Evolutionary conservation across 1,139 yeast genomes (phyloP).

Genomic region (Geotrichum cucujoidarum): DNA sequence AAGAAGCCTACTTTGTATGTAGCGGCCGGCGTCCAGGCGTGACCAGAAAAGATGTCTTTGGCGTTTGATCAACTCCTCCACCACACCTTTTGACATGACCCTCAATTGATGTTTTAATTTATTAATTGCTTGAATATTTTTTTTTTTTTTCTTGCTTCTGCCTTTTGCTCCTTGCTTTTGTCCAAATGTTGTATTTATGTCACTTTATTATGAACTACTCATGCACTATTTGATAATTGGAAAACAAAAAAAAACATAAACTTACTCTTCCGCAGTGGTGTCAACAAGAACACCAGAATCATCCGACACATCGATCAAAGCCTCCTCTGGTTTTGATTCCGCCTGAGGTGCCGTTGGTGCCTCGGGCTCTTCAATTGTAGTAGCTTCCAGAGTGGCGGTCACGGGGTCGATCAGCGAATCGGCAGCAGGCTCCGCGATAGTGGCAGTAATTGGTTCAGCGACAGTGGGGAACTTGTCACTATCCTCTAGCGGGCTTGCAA

Average conservation of each 20-base stretch:
- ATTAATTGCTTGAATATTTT: not conserved
- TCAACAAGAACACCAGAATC: constrained; percentile 18
- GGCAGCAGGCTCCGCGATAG: too few relatives aligned
- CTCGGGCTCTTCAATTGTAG: too few relatives aligned
- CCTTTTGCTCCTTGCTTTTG: not conserved
- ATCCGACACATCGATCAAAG: constrained; percentile 27
- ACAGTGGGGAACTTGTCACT: constrained; percentile 33
- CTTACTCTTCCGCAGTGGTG: constrained; percentile 16
- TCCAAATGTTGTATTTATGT: not conserved
- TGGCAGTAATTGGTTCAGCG: constrained; percentile 31
- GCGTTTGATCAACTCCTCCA: constrained; percentile 1
- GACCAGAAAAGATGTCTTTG: constrained; percentile 48
- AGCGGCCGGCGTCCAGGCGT: constrained; percentile 44
- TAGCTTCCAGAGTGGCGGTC: too few relatives aligned
- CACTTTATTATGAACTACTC: not conserved
- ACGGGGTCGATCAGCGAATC: too few relatives aligned
- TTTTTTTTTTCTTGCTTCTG: not conserved
- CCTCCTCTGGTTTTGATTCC: constrained; percentile 13
- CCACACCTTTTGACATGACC: too few relatives aligned
- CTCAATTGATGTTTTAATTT: too few relatives aligned
- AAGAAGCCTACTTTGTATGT: constrained; percentile 71
- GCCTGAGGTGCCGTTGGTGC: not conserved
- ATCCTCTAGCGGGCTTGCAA: constrained; percentile 30
- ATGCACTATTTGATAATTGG: constrained; percentile 3
- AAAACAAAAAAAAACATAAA: not conserved